Base-by-base conservation (phyloP, 495 filamentous ascomycete genomes). In the Aspergillus wentii region DNA sequence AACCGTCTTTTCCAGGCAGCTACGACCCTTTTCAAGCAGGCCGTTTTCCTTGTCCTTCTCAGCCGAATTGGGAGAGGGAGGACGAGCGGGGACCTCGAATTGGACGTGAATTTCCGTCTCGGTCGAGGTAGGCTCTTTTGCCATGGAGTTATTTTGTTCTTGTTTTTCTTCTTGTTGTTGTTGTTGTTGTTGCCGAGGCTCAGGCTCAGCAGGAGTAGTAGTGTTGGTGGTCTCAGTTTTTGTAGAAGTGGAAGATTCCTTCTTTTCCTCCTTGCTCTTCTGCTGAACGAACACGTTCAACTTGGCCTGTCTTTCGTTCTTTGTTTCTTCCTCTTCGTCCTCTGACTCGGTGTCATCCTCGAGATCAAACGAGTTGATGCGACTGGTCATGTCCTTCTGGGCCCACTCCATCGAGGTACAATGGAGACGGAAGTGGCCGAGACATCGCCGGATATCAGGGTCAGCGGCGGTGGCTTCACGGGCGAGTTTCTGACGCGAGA, bases 321-420 rank as follows among this genome's bases (percentile, higher is more conserved):
- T 6, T 17, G 16, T 33, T 8, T 42, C 41, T 8, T 50, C 46
- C 35, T 56, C 47, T 25, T 67, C 63, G 6, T 59, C 57, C 42
- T 66, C 62, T 10, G 53, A 51, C 38, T 61, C 62, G 34, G 47
- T 49, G n/a, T 57, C 53, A 29, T 59, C 54, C 35, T 68, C 64
- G 17, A 66, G 54, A n/a, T 66, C 64, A 13, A 66, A 60, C 11
- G 64, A 59, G 42, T 60, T 66, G 43, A 68, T 66, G 31, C 59
- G 59, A 16, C 61, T 56, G n/a, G 59, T 61, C 56, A 63, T 62
- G 21, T 68, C 64, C 32, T 64, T 61, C 39, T 68, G 60, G 3
- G 62, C 61, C 64, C 58, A 66, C 20, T 56, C 43, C 22, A 68
- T 56, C 0, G 64, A 66, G 29, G 52, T 56, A 34, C 52, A 52